phyloP scores from a whole-genome alignment of 257 asterid genomes.

The Ballota nigra region DNA sequence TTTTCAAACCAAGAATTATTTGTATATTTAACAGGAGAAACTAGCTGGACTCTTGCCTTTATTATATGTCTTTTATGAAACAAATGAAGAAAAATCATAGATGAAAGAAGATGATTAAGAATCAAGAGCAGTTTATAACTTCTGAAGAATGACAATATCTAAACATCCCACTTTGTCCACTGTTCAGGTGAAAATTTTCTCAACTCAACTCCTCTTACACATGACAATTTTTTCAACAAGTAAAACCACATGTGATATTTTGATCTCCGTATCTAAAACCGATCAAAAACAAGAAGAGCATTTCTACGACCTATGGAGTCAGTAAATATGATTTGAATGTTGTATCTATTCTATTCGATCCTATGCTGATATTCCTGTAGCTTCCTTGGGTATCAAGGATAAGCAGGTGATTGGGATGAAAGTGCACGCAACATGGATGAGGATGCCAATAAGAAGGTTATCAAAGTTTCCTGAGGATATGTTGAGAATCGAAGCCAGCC shows the following conservation, averaged over 20 bases:
- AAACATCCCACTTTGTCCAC: not conserved
- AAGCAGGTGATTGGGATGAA: constrained; percentile 61
- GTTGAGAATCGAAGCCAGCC: constrained; percentile 65
- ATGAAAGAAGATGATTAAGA: not conserved
- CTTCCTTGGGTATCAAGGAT: constrained; percentile 84
- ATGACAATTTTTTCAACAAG: not conserved
- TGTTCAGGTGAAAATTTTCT: not conserved
- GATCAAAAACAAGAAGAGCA: not conserved
- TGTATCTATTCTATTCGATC: constrained; percentile 23
- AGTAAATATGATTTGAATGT: not conserved
- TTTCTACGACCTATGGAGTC: constrained; percentile 14
- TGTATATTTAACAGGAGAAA: too few relatives aligned
- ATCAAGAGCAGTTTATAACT: not conserved
- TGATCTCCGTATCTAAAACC: constrained; percentile 17
- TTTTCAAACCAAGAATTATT: not conserved
- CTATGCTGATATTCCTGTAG: constrained; percentile 81
- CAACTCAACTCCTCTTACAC: not conserved
- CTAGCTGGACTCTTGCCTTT: too few relatives aligned
- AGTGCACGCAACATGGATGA: constrained; percentile 64
- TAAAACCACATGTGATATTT: not conserved
- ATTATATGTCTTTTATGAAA: too few relatives aligned
- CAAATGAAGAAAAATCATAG: too few relatives aligned
- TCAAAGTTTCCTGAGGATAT: constrained; percentile 90
- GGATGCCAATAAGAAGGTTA: constrained; percentile 57
- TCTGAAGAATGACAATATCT: not conserved